Evolutionary conservation across 441 rosid genomes (phyloP).

Genomic region (Adansonia rubrostipa): DNA sequence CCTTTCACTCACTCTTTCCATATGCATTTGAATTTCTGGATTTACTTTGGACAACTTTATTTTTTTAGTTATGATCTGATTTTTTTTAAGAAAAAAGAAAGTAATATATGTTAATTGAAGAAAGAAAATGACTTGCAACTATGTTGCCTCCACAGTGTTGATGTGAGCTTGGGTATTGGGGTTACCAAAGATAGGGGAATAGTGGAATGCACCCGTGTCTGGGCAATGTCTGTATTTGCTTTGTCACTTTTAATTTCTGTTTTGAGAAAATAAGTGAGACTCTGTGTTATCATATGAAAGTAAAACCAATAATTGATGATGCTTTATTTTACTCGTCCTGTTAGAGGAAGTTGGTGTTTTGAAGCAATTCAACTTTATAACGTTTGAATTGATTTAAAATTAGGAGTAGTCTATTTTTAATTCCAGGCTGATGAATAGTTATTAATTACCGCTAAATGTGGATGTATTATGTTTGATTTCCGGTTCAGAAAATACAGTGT

Average conservation of each 20-base stretch:
- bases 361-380: background rate
- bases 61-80: background rate
- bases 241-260: background rate
- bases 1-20: too few relatives aligned
- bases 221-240: background rate
- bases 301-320: background rate
- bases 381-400: background rate
- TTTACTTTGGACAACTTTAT: background rate
- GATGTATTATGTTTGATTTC: slow-evolving; percentile 28
- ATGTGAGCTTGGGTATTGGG: background rate
- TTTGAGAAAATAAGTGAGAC: background rate
- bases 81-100: background rate
- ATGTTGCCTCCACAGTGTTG: background rate
- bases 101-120: background rate
- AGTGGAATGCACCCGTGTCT: background rate
- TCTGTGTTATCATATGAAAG: background rate
- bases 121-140: too few relatives aligned
- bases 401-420: background rate
- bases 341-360: background rate
- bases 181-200: background rate
- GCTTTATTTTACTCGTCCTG: background rate
- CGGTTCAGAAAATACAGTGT: slow-evolving; percentile 93
- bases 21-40: background rate
- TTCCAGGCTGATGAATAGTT: background rate
- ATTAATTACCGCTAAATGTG: background rate